Conservation (phyloP, 805 yeast genomes). For the Pichia heedii region DNA sequence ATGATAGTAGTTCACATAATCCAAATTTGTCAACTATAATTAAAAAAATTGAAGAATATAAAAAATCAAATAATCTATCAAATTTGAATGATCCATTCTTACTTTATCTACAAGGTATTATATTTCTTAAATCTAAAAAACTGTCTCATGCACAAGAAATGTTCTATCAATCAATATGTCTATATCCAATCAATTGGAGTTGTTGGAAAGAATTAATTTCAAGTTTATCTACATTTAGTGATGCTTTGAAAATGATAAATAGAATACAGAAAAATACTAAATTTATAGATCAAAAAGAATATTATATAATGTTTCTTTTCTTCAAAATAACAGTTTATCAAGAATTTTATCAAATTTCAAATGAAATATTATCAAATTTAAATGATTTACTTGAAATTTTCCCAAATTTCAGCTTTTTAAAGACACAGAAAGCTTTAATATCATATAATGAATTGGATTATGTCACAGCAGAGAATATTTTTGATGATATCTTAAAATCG, state of each 20-base stretch:
- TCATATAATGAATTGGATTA: conserved; percentile 83
- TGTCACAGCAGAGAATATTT: conserved; percentile 64
- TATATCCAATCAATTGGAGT: conserved; percentile 86
- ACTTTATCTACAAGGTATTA: conserved; percentile 62
- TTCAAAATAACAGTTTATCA: conserved; percentile 64
- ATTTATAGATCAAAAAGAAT: conserved; percentile 21
- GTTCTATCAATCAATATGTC: conserved; percentile 50
- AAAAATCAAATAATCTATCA: conserved; percentile 5
- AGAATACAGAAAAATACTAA: conserved; percentile 30
- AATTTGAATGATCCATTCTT: conserved; percentile 45
- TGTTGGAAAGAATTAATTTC: conserved; percentile 78
- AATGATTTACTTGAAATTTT: conserved; percentile 43
- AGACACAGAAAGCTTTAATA: conserved; percentile 74
- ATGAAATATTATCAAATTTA: conserved; percentile 40
- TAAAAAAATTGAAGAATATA: conserved; percentile 34
- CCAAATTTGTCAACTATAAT: conserved; percentile 26
- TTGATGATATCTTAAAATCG: conserved; percentile 58
- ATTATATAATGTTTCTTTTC: conserved; percentile 31
- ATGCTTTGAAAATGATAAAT: conserved; percentile 37
- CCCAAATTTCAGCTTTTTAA: conserved; percentile 66
- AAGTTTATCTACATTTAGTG: conserved; percentile 53
- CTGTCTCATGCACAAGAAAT: conserved; percentile 49
- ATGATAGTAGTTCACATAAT: conserved; percentile 27
- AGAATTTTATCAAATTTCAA: conserved; percentile 67
- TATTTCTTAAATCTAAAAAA: conserved; percentile 55